These are phyloP conservation scores for Beverwykella pulmonaria DNA, from an alignment of 495 filamentous ascomycete genomes.

Conservation along the genomic window DNA sequence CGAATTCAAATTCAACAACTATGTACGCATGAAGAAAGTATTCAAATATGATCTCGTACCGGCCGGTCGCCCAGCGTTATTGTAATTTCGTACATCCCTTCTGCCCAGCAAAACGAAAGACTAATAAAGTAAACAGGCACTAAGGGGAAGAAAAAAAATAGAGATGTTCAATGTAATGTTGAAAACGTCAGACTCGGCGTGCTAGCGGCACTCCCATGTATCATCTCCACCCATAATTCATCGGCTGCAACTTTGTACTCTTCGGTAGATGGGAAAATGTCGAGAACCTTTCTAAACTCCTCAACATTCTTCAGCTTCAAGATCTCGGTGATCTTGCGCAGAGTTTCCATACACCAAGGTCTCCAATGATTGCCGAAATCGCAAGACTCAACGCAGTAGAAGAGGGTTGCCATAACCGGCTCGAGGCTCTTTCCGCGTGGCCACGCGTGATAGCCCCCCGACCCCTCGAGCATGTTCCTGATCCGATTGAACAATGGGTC, in stretches of 20 bases:
- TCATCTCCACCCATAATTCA: constrained; percentile 25
- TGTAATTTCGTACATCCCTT: background rate
- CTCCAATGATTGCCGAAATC: constrained; percentile 12
- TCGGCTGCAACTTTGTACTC: background rate
- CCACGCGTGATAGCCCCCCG: constrained; percentile 20
- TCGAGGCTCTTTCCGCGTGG: constrained; percentile 26
- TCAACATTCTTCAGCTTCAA: constrained; percentile 29
- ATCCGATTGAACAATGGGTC: constrained; percentile 20
- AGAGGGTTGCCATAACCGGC: constrained; percentile 19
- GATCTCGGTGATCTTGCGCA: constrained; percentile 19
- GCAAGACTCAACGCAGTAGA: constrained; percentile 26
- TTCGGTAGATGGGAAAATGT: constrained; percentile 20
- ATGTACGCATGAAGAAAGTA: background rate
- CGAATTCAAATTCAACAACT: background rate
- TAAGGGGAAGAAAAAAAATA: background rate
- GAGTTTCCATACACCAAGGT: constrained; percentile 17
- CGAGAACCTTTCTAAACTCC: constrained; percentile 26
- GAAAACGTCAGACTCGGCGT: constrained; percentile 14
- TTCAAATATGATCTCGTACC: background rate
- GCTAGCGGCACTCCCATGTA: constrained; percentile 8
- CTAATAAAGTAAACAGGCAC: background rate
- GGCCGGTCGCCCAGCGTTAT: background rate
- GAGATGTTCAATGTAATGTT: background rate
- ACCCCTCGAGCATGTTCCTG: constrained; percentile 7
- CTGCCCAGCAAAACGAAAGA: background rate